Base-by-base conservation (phyloP, 768 basidiomycete genomes). In the Hericium alpestre region DNA sequence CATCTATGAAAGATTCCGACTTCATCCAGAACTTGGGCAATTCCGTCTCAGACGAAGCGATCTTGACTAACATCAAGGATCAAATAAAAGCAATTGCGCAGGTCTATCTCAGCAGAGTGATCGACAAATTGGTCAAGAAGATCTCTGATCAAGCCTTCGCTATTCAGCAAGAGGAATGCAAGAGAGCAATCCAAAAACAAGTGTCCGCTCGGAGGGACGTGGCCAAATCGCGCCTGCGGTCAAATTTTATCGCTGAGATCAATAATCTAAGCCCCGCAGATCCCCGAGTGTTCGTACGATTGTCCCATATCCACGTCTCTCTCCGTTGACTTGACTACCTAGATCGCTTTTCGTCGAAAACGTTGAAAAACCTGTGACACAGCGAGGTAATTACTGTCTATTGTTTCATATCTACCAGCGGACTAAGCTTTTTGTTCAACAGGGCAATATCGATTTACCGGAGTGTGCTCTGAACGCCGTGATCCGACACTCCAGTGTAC, bases 381-480 rank as follows among this genome's bases (percentile, higher is more conserved):
- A 16, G 11, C 15, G 6, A 20, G 41, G 41, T 43, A 43, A 43
- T 5, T 13, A 10, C 6, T 13, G 13, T 16, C 13, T 43, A 20
- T 43, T 4, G 41, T 15, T 43, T 6, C 13, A 15, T 43, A 7
- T 13, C 1, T 18, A 13, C 12, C 6, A 27, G 25, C 7, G 7
- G 23, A 6, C 57, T 56, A 20, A 58, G 3, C 27, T 5, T 11
- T 15, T 3, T 20, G n/a, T 11, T 38, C 27, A 22, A 12, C 39
- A 61, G 60, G 58, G 8, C 38, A 46, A 0, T 61, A 61, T 37
- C 11, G 32, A 10, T 8, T 61, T 18, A 54, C 53, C 13, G 61
- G 59, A 2, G 54, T 38, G 12, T 46, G 25, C 7, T 32, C 59
- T 13, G 22, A 13, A 1, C 43, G 25, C 8, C 51, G 52, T 16